phyloP scores from a whole-genome alignment of 306 rosid species.

The Herpetospermum pedunculosum region DNA sequence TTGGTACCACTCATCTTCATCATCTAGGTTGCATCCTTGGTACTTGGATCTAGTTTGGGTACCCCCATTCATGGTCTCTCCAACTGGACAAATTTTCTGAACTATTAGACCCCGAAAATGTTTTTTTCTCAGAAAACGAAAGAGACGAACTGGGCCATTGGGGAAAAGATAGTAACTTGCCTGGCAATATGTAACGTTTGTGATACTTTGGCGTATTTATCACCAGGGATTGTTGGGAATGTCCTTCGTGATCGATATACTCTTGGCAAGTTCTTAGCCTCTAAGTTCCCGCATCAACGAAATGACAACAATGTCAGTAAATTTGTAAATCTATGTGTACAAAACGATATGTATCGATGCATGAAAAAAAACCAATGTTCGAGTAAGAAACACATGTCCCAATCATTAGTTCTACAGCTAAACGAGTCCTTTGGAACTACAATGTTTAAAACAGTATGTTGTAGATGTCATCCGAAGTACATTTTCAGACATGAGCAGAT shows the following conservation, averaged over 20 bases:
- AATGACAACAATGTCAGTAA: background rate
- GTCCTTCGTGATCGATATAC: slow-evolving; percentile 66
- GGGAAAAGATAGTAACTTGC: slow-evolving; percentile 22
- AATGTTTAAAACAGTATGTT: background rate
- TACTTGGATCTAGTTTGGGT: slow-evolving; percentile 48
- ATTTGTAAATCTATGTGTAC: background rate
- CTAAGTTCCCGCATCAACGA: slow-evolving; percentile 25
- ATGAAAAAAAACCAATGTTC: background rate
- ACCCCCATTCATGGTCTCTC: slow-evolving; percentile 70
- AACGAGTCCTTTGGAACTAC: background rate
- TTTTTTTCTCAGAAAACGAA: background rate
- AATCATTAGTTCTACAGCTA: background rate
- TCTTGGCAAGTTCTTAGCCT: slow-evolving; percentile 82
- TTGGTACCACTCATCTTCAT: slow-evolving; percentile 81
- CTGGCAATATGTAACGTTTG: slow-evolving; percentile 86
- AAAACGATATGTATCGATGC: background rate
- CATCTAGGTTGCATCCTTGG: slow-evolving; percentile 71
- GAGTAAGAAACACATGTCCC: background rate
- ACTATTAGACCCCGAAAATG: slow-evolving; percentile 10
- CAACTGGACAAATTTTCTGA: slow-evolving; percentile 43
- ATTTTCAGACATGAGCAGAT: background rate
- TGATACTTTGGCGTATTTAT: slow-evolving; percentile 79
- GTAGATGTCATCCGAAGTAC: background rate
- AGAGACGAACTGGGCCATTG: background rate
- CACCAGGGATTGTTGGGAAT: slow-evolving; percentile 66